Evolutionary conservation across 2,329 filamentous ascomycete genomes (phyloP).

Genomic region (Pseudogymnoascus sp.): DNA sequence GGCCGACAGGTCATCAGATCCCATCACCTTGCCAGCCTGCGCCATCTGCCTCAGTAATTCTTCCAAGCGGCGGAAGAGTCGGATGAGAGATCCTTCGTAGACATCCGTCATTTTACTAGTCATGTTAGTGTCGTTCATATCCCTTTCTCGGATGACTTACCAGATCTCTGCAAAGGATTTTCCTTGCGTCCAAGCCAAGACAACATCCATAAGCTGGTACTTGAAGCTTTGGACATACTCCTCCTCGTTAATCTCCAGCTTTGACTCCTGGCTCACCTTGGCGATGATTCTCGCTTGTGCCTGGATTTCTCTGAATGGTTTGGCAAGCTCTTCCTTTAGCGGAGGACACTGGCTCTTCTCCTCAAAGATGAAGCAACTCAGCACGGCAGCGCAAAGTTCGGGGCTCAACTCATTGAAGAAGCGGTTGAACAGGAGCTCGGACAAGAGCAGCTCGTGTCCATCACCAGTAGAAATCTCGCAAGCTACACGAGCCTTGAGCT

Average conservation of each 20-base stretch:
- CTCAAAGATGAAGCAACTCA: conserved; percentile 96
- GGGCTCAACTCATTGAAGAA: conserved; percentile 96
- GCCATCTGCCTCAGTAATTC: conserved; percentile 92
- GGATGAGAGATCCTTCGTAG: conserved; percentile 93
- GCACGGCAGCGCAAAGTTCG: conserved; percentile 74
- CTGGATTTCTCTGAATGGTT: conserved; percentile 80
- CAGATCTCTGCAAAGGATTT: conserved; percentile 89
- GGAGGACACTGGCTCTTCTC: conserved; percentile 78
- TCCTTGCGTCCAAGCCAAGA: conserved; percentile 84
- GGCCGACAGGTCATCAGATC: conserved; percentile 81
- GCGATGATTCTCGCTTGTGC: conserved; percentile 80
- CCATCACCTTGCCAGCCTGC: conserved; percentile 95
- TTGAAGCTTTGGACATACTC: conserved; percentile 87
- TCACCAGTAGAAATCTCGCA: conserved; percentile 82
- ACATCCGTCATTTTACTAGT: conserved; percentile 95
- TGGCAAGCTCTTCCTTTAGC: conserved; percentile 75
- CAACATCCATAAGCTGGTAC: conserved; percentile 94
- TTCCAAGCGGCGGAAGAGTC: conserved; percentile 89
- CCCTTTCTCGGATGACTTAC: conserved; percentile 47
- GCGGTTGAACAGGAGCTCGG: conserved; percentile 88
- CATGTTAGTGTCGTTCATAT: conserved; percentile 16
- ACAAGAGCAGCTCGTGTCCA: conserved; percentile 87
- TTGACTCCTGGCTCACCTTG: conserved; percentile 91
- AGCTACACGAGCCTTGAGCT: conserved; percentile 92
- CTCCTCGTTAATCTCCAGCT: conserved; percentile 87